These are phyloP conservation scores for Physcomitrellopsis africana DNA, from an alignment of 225 moss, liverwort and hornwort genomes.

Conservation along the genomic window DNA sequence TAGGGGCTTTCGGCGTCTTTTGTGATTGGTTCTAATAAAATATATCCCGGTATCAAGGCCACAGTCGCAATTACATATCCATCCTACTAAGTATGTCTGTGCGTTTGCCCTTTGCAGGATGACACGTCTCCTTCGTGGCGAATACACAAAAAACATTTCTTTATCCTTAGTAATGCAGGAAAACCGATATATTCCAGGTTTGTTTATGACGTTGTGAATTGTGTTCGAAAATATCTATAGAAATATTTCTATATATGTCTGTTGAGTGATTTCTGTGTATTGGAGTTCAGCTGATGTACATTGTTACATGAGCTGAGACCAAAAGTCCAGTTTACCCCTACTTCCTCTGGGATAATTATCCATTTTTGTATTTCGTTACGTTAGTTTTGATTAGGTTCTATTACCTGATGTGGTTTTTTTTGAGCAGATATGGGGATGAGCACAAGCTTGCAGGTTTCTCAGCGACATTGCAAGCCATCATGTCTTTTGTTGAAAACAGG, in stretches of 20 bases:
- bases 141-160: constrained; percentile 93
- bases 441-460: constrained; percentile 98
- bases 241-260: background rate
- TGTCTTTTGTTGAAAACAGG: constrained; percentile 98
- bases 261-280: background rate
- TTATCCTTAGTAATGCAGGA: constrained; percentile 98
- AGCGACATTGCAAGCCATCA: constrained; percentile 97
- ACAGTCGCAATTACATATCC: constrained; percentile 11
- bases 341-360: background rate
- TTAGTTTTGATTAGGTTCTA: constrained; percentile 8
- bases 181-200: constrained; percentile 98
- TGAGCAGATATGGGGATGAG: constrained; percentile 94
- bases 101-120: constrained; percentile 63
- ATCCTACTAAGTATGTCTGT: constrained; percentile 24
- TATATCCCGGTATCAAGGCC: background rate
- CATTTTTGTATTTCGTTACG: background rate
- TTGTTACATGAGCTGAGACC: constrained; percentile 4
- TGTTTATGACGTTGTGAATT: constrained; percentile 6
- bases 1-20: background rate
- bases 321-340: constrained; percentile 1
- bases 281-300: constrained; percentile 11
- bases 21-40: constrained; percentile 9
- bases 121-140: constrained; percentile 84
- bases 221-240: background rate
- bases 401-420: constrained; percentile 12